phyloP scores from a whole-genome alignment of 208 protist genomes.

The Leishmania tropica region DNA sequence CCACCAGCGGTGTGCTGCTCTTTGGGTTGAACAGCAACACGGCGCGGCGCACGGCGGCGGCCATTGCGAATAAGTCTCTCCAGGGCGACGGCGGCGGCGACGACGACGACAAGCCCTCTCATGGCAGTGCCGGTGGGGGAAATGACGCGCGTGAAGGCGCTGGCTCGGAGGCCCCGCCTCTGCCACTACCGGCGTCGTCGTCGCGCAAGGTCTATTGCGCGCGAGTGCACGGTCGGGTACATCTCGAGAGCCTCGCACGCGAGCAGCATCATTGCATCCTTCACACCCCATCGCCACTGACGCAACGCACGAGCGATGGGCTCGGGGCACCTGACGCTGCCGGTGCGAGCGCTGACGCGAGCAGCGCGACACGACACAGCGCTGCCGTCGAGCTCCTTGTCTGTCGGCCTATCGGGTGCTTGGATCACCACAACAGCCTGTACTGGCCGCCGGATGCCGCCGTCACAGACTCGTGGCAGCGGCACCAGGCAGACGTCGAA shows the following conservation, averaged over 20 bases:
- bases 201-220: conserved; percentile 68
- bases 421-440: conserved; percentile 64
- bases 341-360: not conserved
- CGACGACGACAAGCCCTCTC: not conserved
- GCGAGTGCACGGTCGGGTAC: conserved; percentile 53
- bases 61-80: conserved; percentile 51
- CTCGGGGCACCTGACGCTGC: not conserved
- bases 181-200: not conserved
- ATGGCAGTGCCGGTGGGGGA: not conserved
- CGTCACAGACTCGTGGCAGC: conserved; percentile 9
- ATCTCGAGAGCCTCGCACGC: conserved; percentile 38
- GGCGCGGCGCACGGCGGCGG: conserved; percentile 44
- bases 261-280: conserved; percentile 49
- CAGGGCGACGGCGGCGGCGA: not conserved
- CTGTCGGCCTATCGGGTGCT: conserved; percentile 59
- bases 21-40: conserved; percentile 63
- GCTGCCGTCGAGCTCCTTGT: conserved; percentile 24
- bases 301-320: not conserved
- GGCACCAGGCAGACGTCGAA: conserved; percentile 1
- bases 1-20: conserved; percentile 86
- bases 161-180: not conserved
- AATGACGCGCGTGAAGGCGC: not conserved
- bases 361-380: not conserved
- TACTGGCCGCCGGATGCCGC: conserved; percentile 69
- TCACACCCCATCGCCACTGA: not conserved